Evolutionary conservation across 1,284 basidiomycete species (phyloP).

Genomic region (Ceratobasidium sp.): DNA sequence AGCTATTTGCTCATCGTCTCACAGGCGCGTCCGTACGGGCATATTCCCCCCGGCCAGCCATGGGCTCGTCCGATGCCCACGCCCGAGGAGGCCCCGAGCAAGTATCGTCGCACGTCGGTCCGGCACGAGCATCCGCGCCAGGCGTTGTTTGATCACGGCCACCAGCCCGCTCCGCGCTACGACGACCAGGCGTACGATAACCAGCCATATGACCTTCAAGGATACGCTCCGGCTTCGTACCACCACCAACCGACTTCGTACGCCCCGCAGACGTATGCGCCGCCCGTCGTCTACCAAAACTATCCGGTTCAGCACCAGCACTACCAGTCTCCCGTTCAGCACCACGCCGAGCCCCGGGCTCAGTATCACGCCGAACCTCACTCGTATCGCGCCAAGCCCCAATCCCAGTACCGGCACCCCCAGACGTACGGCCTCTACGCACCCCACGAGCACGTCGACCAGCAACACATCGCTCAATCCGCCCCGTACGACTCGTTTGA

Average conservation of each 20-base stretch:
- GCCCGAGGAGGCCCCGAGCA: background rate
- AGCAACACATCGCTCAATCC: background rate
- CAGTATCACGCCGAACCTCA: too few relatives aligned
- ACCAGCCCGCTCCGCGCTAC: too few relatives aligned
- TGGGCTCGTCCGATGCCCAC: slow-evolving; percentile 6
- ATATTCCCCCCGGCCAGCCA: background rate
- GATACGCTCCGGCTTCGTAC: background rate
- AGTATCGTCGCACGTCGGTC: background rate
- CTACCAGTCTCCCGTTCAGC: slow-evolving; percentile 4
- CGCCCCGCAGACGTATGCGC: background rate
- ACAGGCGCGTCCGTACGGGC: background rate
- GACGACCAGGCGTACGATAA: too few relatives aligned
- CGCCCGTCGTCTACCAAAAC: background rate
- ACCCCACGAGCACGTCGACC: background rate
- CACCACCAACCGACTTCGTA: background rate
- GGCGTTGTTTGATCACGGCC: background rate
- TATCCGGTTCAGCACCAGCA: background rate
- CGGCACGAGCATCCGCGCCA: background rate
- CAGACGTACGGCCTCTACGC: slow-evolving; percentile 26
- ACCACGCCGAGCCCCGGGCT: background rate
- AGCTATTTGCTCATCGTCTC: background rate
- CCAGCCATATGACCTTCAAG: background rate
- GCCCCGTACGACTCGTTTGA: background rate
- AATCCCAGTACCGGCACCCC: background rate
- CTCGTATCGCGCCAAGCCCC: background rate